Base-by-base conservation (phyloP, 331 rosid species). In the Cucumis variabilis region DNA sequence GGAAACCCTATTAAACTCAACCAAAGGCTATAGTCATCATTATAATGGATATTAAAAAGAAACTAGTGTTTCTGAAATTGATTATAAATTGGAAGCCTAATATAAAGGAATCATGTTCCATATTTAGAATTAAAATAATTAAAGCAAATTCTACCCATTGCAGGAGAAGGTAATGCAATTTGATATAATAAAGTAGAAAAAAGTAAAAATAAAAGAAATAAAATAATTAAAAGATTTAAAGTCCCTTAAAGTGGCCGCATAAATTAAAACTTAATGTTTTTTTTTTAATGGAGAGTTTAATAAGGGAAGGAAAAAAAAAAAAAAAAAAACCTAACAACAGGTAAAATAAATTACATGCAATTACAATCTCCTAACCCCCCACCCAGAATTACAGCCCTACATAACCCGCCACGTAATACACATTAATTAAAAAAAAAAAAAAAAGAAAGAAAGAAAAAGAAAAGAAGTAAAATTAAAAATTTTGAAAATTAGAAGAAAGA, bases 281-380 rank as follows among this genome's bases (percentile, higher is more conserved):
- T 27, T 13, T 78, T n/a, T 63, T 30, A 17, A 13, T 14, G 66
- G 4, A n/a, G 48, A n/a, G 0, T 14, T 65, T 5, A 79, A 73
- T 5, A 79, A 73, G 24, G 85, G 82, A 87, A 62, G 81, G 23
- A 65, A 6, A 66, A 48, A 20, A 20, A 20, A 55, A 7, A 9
- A 24, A 21, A 46, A 33, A 9, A 17, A 28, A 21, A 1, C 89
- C 48, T 76, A 87, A 83, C 67, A 86, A 87, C 89, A 90, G 87
- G 86, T 90, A 74, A 87, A 82, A 88, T 81, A 87, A 92, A 76
- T 90, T 90, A 92, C 92, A 92, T 83, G 81, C 88, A 89, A 89
- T 90, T 90, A 92, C 88, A 88, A 88, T 88, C 90, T 60, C 85
- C 88, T 75, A 81, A 68, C 33, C 65, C 65, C 86, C 89, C 84